phyloP scores from a whole-genome alignment of 805 yeast species.

The Candida maesae region DNA sequence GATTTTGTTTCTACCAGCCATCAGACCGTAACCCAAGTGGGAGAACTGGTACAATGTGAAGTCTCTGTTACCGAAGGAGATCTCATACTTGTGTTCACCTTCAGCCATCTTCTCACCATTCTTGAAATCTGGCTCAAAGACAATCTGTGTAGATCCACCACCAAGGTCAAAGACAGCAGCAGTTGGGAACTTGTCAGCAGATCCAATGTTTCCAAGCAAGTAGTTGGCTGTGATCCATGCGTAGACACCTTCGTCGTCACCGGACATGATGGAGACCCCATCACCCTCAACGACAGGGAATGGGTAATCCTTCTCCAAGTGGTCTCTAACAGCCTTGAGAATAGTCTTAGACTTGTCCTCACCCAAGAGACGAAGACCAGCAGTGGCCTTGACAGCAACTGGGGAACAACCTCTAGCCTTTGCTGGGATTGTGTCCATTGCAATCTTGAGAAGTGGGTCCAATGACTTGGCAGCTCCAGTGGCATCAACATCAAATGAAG shows the following conservation, averaged over 20 bases:
- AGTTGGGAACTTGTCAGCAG: slow-evolving; percentile 67
- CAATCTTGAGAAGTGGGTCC: slow-evolving; percentile 74
- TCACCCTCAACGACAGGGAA: slow-evolving; percentile 86
- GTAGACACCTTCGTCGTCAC: slow-evolving; percentile 95
- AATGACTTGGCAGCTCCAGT: slow-evolving; percentile 86
- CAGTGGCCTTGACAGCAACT: slow-evolving; percentile 95
- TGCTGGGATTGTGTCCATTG: slow-evolving; percentile 74
- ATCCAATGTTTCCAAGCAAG: slow-evolving; percentile 89
- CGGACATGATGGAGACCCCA: slow-evolving; percentile 92
- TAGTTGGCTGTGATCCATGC: slow-evolving; percentile 98
- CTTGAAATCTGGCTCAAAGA: slow-evolving; percentile 84
- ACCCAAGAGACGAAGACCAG: slow-evolving; percentile 89
- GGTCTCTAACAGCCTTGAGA: slow-evolving; percentile 68
- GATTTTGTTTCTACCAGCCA: slow-evolving; percentile 86
- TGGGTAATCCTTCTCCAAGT: slow-evolving; percentile 78
- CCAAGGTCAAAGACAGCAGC: slow-evolving; percentile 98
- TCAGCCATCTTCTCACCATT: slow-evolving; percentile 61
- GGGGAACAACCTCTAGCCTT: slow-evolving; percentile 79
- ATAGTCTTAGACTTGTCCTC: slow-evolving; percentile 67
- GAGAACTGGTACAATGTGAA: slow-evolving; percentile 88
- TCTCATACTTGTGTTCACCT: slow-evolving; percentile 84
- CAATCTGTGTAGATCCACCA: slow-evolving; percentile 98
- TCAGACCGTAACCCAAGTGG: slow-evolving; percentile 93
- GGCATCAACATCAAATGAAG: slow-evolving; percentile 77
- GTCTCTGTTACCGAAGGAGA: slow-evolving; percentile 75